phyloP scores from a whole-genome alignment of 1,284 basidiomycete species.

The Moesziomyces globuligerus region DNA sequence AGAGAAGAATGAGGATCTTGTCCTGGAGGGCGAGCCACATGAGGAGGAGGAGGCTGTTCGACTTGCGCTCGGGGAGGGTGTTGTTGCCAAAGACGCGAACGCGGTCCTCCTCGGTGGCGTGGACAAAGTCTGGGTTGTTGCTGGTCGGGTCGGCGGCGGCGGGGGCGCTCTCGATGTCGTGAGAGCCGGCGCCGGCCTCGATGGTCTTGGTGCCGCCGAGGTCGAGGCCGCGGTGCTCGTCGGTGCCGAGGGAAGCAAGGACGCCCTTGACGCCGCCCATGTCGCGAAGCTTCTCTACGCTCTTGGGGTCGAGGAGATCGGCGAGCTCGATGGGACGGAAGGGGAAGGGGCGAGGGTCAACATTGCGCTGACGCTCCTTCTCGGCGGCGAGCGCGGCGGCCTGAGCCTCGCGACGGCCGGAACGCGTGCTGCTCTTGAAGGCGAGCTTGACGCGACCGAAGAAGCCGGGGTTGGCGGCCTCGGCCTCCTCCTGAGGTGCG shows the following conservation, averaged over 20 bases:
- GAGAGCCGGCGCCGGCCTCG: constrained; percentile 16
- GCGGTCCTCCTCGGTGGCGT: constrained; percentile 51
- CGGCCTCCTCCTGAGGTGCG: constrained; percentile 4
- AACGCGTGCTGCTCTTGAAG: constrained; percentile 35
- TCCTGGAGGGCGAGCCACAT: constrained; percentile 97
- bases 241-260: constrained; percentile 79
- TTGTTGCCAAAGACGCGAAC: constrained; percentile 80
- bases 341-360: constrained; percentile 61
- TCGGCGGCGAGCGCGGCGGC: constrained; percentile 50
- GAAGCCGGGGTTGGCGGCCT: constrained; percentile 12
- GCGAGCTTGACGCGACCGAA: constrained; percentile 38
- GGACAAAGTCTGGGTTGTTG: constrained; percentile 37
- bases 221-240: constrained; percentile 69
- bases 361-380: constrained; percentile 44
- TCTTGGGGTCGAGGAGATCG: constrained; percentile 87
- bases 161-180: constrained; percentile 30
- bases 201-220: constrained; percentile 43
- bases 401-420: constrained; percentile 48
- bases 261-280: constrained; percentile 81
- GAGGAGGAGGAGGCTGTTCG: constrained; percentile 81
- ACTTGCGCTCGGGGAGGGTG: constrained; percentile 78
- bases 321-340: constrained; percentile 79
- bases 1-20: constrained; percentile 89
- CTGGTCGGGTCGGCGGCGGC: constrained; percentile 7
- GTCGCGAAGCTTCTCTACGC: constrained; percentile 74